Evolutionary conservation across 208 protist genomes (phyloP).

Genomic region (Trypanosoma cruzi): DNA sequence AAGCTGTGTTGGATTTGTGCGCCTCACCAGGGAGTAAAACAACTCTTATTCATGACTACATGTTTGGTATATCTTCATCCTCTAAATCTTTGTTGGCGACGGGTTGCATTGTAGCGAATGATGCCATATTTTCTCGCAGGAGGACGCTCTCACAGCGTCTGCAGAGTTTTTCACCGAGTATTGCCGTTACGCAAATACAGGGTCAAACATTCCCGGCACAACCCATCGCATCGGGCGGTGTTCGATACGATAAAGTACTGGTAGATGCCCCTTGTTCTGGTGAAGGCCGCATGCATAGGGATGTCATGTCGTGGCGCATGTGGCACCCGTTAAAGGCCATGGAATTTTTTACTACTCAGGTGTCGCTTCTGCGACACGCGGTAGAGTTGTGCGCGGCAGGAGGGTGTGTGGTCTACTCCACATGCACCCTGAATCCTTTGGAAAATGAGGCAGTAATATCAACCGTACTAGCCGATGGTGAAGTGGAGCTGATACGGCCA

Average conservation of each 20-base stretch:
- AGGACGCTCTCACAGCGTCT: conserved; percentile 45
- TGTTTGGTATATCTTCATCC: conserved; percentile 23
- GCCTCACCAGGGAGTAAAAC: conserved; percentile 87
- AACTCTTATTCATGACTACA: conserved; percentile 56
- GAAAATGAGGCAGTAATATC: conserved; percentile 96
- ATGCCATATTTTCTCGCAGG: conserved; percentile 41
- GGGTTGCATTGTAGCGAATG: conserved; percentile 74
- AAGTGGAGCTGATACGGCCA: conserved; percentile 50
- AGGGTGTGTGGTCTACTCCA: conserved; percentile 95
- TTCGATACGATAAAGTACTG: conserved; percentile 84
- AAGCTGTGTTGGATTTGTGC: conserved; percentile 83
- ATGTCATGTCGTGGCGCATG: conserved; percentile 71
- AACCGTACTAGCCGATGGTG: conserved; percentile 54
- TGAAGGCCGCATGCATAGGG: conserved; percentile 89
- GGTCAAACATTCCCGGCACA: conserved; percentile 29
- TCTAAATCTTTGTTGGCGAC: background rate
- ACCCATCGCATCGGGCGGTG: conserved; percentile 15
- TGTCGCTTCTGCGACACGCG: conserved; percentile 70
- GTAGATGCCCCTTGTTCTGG: conserved; percentile 96
- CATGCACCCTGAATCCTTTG: conserved; percentile 96
- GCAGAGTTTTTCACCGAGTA: conserved; percentile 32
- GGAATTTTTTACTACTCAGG: conserved; percentile 74
- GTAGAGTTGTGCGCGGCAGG: conserved; percentile 63
- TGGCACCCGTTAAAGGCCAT: conserved; percentile 78
- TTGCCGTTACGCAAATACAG: conserved; percentile 38